Evolutionary conservation across 2,329 filamentous ascomycete species (phyloP), one percentile per base, ranked within the genome.

Genomic region (Apiospora pterosperma): DNA sequence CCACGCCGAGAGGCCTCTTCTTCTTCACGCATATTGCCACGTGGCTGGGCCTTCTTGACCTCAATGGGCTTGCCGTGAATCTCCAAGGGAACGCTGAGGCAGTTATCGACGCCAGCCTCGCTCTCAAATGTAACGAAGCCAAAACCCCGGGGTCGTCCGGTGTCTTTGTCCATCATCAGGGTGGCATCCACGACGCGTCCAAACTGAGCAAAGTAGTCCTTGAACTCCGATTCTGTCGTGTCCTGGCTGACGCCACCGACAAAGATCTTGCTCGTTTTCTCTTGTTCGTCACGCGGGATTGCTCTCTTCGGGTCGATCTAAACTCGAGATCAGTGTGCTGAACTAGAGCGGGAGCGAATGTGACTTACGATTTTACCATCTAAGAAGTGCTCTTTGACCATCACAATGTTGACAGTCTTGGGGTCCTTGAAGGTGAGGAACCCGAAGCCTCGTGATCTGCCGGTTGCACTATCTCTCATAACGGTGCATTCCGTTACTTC

Each of bases 101-200:
- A 97, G 38, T 92, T 91, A 69, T 99, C 96, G 55, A 99, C 96
- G 21, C 96, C 96, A 19, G 92, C 90, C 74, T 99, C 96, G 70
- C 90, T 96, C 79, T 99, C 96, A 72, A 99, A 99, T 0, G 96
- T 99, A 62, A 99, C 96, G 77, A 99, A 99, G 16, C 96, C 96
- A 74, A 99, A 99, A 1, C 96, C 96, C 74, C 96, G 87, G 3
- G 96, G 96, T 44, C 96, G 88, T n/a, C 96, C 96, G 0, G 96
- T 99, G 77, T 99, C 96, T 80, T 99, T 99, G 77, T 99, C 96
- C 89, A 99, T 99, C 96, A 99, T 99, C 2, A 99, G 88, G 0
- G 96, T 99, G 2, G 96, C 96, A 79, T 99, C 96, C 42, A 99
- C 90, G 23, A 99, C 96, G 67, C 95, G 90, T 34, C 96, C 96